These are phyloP conservation scores for Parathielavia hyrcaniae DNA, from an alignment of 495 filamentous ascomycete genomes.

Conservation along the genomic window DNA sequence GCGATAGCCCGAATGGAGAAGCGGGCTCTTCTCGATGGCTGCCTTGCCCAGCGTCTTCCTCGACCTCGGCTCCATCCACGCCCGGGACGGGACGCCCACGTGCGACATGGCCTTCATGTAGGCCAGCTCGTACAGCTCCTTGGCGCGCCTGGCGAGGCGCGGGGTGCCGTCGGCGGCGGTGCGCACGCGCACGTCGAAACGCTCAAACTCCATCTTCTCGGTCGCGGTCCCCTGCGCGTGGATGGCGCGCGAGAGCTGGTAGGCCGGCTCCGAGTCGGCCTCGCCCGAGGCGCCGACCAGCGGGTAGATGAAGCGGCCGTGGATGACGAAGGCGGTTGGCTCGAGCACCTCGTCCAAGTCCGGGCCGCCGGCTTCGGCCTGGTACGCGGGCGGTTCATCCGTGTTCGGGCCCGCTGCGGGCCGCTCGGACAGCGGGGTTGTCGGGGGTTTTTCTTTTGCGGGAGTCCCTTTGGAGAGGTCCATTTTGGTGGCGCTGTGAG, in stretches of 20 bases:
- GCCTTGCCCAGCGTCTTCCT: slow-evolving; percentile 24
- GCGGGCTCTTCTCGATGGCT: slow-evolving; percentile 20
- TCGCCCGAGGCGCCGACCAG: slow-evolving; percentile 12
- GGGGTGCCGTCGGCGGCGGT: slow-evolving; percentile 21
- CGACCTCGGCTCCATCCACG: slow-evolving; percentile 20
- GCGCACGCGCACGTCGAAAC: slow-evolving; percentile 28
- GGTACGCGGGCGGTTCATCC: background rate
- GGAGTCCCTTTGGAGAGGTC: too few species aligned
- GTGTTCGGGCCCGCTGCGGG: background rate
- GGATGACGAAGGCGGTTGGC: slow-evolving; percentile 26
- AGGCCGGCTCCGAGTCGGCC: slow-evolving; percentile 22
- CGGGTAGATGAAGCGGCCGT: slow-evolving; percentile 27
- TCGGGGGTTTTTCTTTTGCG: background rate
- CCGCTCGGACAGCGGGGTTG: background rate
- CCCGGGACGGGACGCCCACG: slow-evolving; percentile 18
- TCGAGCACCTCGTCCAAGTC: slow-evolving; percentile 28
- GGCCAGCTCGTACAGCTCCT: slow-evolving; percentile 28
- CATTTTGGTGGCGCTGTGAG: background rate
- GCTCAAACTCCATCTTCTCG: slow-evolving; percentile 25
- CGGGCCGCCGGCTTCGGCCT: background rate
- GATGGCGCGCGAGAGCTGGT: slow-evolving; percentile 29
- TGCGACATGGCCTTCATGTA: slow-evolving; percentile 16
- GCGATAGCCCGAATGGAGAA: slow-evolving; percentile 25
- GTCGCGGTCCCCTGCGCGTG: slow-evolving; percentile 21
- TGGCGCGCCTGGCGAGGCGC: slow-evolving; percentile 15